These are phyloP conservation scores for Populus hybrid DNA, from an alignment of 441 rosid species.

Conservation along the genomic window DNA sequence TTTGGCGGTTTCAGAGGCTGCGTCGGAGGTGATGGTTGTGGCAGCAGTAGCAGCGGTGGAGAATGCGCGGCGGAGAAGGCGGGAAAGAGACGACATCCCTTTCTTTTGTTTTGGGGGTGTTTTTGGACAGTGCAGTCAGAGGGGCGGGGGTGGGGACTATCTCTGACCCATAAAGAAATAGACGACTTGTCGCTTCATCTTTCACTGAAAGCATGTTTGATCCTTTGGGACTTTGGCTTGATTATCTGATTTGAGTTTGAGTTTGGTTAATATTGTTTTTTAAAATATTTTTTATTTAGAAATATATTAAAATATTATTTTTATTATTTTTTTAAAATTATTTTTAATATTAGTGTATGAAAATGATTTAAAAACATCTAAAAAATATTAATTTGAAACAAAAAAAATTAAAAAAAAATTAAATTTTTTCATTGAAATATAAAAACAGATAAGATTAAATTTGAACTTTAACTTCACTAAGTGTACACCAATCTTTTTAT, in stretches of 20 bases:
- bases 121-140: neutral
- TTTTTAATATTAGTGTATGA: too few relatives aligned
- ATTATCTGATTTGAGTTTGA: too few relatives aligned
- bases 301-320: too few relatives aligned
- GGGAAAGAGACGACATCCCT: slow-evolving; percentile 18
- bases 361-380: too few relatives aligned
- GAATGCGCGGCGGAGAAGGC: slow-evolving; percentile 28
- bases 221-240: neutral
- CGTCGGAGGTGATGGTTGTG: slow-evolving; percentile 7
- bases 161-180: neutral
- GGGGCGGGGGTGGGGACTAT: neutral
- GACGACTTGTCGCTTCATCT: neutral
- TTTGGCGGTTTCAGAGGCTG: neutral
- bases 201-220: neutral
- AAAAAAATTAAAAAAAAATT: too few relatives aligned
- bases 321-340: too few relatives aligned
- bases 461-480: neutral
- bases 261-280: too few relatives aligned
- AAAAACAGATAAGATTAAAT: too few relatives aligned
- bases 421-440: too few relatives aligned
- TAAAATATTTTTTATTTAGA: too few relatives aligned
- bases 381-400: too few relatives aligned
- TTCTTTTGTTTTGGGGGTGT: neutral
- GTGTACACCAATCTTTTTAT: neutral
- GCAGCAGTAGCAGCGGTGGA: slow-evolving; percentile 13